These are phyloP conservation scores for Wickerhamomyces strasburgensis DNA, from an alignment of 805 yeast species.

Conservation along the genomic window DNA sequence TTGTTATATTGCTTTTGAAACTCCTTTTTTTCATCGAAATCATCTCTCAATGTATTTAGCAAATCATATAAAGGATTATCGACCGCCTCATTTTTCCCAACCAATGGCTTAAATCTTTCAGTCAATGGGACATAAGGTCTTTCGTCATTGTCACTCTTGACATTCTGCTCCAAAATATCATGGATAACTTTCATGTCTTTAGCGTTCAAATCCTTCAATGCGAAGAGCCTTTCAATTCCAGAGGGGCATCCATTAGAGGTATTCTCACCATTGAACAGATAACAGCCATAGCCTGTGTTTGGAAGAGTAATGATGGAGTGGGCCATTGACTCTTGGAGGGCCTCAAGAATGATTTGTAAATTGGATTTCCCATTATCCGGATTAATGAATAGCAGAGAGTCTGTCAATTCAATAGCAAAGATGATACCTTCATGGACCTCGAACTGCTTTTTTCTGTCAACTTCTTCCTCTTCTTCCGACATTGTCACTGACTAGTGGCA, in stretches of 20 bases:
- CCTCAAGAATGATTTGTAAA: constrained; percentile 46
- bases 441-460: constrained; percentile 15
- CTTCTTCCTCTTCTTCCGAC: constrained; percentile 3
- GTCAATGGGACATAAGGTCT: constrained; percentile 22
- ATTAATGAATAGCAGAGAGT: constrained; percentile 37
- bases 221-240: constrained; percentile 47
- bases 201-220: constrained; percentile 50
- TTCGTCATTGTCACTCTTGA: constrained; percentile 12
- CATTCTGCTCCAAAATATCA: constrained; percentile 43
- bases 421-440: constrained; percentile 60
- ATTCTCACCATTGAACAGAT: constrained; percentile 46
- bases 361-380: constrained; percentile 35
- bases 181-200: constrained; percentile 52
- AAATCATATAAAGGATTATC: constrained; percentile 35
- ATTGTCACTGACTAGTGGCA: too few species aligned
- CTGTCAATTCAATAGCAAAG: constrained; percentile 57
- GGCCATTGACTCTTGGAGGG: constrained; percentile 58
- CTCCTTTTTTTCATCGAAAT: constrained; percentile 39
- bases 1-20: constrained; percentile 43
- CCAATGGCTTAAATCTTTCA: constrained; percentile 27
- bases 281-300: constrained; percentile 70
- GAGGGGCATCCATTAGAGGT: constrained; percentile 30
- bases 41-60: constrained; percentile 49
- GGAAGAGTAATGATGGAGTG: constrained; percentile 63
- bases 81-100: constrained; percentile 18